Base-by-base conservation (phyloP, 768 basidiomycete genomes). In the Leccinum disarticulatum region DNA sequence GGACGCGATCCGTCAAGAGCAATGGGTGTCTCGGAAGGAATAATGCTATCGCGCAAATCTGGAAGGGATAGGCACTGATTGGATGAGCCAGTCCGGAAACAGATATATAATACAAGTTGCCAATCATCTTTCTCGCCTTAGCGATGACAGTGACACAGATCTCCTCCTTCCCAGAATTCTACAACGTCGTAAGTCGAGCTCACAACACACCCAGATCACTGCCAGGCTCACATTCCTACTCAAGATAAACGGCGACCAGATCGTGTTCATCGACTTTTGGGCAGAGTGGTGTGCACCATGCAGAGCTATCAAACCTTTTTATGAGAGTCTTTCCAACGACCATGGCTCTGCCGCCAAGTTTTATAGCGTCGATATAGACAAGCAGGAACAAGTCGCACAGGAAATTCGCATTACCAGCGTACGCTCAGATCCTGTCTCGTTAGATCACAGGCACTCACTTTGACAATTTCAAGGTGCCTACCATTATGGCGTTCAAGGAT, bases 341-440 rank as follows among this genome's bases (percentile, higher is more conserved):
- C 49, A 63, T 30, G 54, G 13, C 9, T 33, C 41, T 4, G 25
- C 3, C 25, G 25, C 61, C 28, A 36, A 36, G 3, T 62, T 52
- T 10, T 64, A 64, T 33, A 55, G 51, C 4, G 8, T 61, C 35
- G 60, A 62, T 22, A 31, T 58, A 27, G 89, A 89, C 64, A 76
- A 74, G 25, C 25, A 25, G 25, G 63, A 61, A 1, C 14, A 60
- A 19, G n/a, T 59, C 10, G 3, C 19, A 6, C 56, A 64, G 4
- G 62, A 64, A 11, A 56, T 64, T 36, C 35, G 56, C 41, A 9
- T 59, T 11, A 60, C 41, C 27, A 54, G 4, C 19, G 58, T 59
- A 33, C 15, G 58, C 36, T 10, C 27, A n/a, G 31, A 19, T n/a
- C 41, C 1, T n/a, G n/a, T n/a, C 41, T 2, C 15, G 27, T 15